phyloP scores from a whole-genome alignment of 1,139 yeast genomes.

The Schwanniomyces etchellsii region DNA sequence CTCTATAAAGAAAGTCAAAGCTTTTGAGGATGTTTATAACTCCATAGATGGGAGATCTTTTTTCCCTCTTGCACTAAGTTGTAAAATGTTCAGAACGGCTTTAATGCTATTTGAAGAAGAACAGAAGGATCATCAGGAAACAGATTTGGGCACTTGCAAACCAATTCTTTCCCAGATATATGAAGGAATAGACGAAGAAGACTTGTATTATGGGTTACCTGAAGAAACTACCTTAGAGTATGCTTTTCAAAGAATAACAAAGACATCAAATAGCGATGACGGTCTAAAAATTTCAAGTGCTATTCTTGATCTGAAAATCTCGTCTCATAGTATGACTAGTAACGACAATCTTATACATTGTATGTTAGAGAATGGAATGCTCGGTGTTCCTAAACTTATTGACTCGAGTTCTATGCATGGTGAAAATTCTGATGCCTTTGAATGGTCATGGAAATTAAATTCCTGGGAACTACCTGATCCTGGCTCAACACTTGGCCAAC shows the following conservation, averaged over 20 bases:
- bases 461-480: constrained; percentile 64
- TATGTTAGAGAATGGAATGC: constrained; percentile 40
- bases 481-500: constrained; percentile 21
- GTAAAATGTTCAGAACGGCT: constrained; percentile 40
- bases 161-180: constrained; percentile 34
- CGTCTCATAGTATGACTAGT: constrained; percentile 11
- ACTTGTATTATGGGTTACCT: constrained; percentile 60
- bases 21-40: constrained; percentile 30
- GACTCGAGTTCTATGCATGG: constrained; percentile 1
- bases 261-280: constrained; percentile 30
- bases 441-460: constrained; percentile 67
- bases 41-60: constrained; percentile 25
- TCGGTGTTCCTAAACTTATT: constrained; percentile 41
- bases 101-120: constrained; percentile 53
- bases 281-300: constrained; percentile 54
- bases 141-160: constrained; percentile 10
- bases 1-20: constrained; percentile 21
- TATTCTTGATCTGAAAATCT: constrained; percentile 40
- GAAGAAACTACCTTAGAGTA: constrained; percentile 46
- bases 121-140: constrained; percentile 9
- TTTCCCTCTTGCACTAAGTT: constrained; percentile 29
- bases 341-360: constrained; percentile 23
- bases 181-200: constrained; percentile 51
- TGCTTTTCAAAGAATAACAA: constrained; percentile 39
- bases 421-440: constrained; percentile 13